Base-by-base conservation (phyloP, 108 stramenopile species). In the Cyclotella atomus region DNA sequence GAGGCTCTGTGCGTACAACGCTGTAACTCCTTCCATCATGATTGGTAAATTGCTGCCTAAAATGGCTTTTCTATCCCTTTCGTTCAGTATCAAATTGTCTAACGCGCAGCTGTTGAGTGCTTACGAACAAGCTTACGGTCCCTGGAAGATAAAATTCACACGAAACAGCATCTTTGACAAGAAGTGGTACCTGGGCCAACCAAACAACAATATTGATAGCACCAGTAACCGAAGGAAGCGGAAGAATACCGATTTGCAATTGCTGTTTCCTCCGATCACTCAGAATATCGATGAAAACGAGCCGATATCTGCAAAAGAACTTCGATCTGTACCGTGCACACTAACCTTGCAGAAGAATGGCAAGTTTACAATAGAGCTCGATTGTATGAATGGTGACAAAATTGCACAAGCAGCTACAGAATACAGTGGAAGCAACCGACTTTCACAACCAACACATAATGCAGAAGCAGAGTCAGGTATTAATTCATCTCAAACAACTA, bases 101-200 rank as follows among this genome's bases (percentile, higher is more conserved):
- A 55, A 68, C 53, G 78, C 65, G 27, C 65, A 62, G 70, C 49
- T 79, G 10, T 38, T 79, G 0, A 72, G 65, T 68, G 78, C 78
- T 0, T 79, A 79, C 47, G 78, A 79, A 16, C 78, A 79, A 67
- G 78, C 70, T 0, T 79, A 79, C 43, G 78, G 78, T 34, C 38
- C 34, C 0, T 79, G 78, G 78, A 67, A 62, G 20, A 61, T 79
- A 27, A 15, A 59, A 52, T 54, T 79, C 63, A 59, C 32, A 7
- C 65, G 57, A 54, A 50, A n/a, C n/a, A n/a, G 57, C 54, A 29
- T 79, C 45, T 72, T 79, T 52, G 49, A 56, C 34, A 35, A 65
- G n/a, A 66, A 49, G 59, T 79, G 78, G 78, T 46, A 68, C 21
- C 20, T 79, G 27, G 65, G 66, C 61, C 41, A 41, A 21, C 20